Conservation (phyloP, 108 stramenopile species). For the Discostella stelligeroides region DNA sequence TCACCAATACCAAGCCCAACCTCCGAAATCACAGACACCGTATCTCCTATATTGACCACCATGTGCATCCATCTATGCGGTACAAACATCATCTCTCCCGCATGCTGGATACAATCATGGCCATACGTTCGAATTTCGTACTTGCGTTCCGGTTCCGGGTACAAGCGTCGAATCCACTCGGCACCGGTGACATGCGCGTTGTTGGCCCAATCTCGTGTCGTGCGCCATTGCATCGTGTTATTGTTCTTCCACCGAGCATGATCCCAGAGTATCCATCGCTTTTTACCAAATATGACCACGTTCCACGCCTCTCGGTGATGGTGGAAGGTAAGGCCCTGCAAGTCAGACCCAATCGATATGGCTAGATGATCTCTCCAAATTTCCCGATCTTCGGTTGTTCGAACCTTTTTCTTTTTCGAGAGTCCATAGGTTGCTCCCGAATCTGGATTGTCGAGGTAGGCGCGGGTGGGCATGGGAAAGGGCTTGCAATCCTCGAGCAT, state of each 20-base stretch:
- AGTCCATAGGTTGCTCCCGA: conserved; percentile 19
- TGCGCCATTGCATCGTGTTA: conserved; percentile 22
- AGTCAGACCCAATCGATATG: conserved; percentile 45
- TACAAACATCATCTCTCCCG: conserved; percentile 45
- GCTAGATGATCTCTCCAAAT: conserved; percentile 46
- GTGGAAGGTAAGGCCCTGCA: conserved; percentile 45
- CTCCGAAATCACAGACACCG: conserved; percentile 36
- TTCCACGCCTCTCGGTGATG: conserved; percentile 50
- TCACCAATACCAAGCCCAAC: conserved; percentile 39
- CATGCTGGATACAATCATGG: conserved; percentile 47
- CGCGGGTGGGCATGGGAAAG: conserved; percentile 49
- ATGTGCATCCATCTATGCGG: conserved; percentile 47
- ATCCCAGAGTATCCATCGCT: conserved; percentile 49
- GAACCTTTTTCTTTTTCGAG: conserved; percentile 26
- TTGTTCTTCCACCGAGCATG: conserved; percentile 33
- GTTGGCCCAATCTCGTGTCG: conserved; percentile 28
- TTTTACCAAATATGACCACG: conserved; percentile 43
- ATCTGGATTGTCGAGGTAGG: conserved; percentile 29
- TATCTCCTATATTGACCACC: conserved; percentile 49
- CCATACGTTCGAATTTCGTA: conserved; percentile 40
- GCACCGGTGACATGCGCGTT: conserved; percentile 7
- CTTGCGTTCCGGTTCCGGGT: conserved; percentile 38
- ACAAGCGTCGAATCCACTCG: conserved; percentile 41
- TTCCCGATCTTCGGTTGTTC: conserved; percentile 17
- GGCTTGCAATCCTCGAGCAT: conserved; percentile 47